phyloP scores from a whole-genome alignment of 768 basidiomycete species.

The Phaeotremella skinneri region DNA sequence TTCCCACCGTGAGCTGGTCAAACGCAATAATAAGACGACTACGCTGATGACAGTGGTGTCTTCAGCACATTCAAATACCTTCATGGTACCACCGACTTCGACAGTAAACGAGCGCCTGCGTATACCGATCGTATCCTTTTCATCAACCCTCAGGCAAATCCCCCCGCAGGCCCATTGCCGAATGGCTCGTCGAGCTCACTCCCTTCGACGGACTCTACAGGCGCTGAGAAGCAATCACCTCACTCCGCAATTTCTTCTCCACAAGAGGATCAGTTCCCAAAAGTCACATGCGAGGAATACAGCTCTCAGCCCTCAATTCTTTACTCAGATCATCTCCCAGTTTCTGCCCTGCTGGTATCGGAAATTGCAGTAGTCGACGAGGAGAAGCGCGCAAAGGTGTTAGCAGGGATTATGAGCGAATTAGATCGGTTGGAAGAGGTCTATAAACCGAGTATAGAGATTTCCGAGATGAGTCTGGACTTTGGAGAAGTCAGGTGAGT shows the following conservation, averaged over 20 bases:
- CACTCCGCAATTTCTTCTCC: background rate
- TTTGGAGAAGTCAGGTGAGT: slow-evolving; percentile 37
- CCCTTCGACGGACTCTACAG: no score
- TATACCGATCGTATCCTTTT: slow-evolving; percentile 49
- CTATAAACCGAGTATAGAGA: slow-evolving; percentile 31
- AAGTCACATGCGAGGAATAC: slow-evolving; percentile 16
- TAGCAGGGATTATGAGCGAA: slow-evolving; percentile 23
- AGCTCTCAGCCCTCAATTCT: slow-evolving; percentile 29
- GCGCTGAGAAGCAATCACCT: background rate
- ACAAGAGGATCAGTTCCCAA: background rate
- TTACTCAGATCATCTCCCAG: slow-evolving; percentile 46
- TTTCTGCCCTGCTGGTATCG: slow-evolving; percentile 18
- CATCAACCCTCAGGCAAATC: slow-evolving; percentile 8
- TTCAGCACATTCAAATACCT: slow-evolving; percentile 46
- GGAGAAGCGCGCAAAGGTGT: slow-evolving; percentile 21
- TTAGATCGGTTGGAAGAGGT: slow-evolving; percentile 39
- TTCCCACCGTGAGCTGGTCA: slow-evolving; percentile 39
- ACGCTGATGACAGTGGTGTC: slow-evolving; percentile 3
- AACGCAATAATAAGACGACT: background rate
- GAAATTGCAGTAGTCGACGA: slow-evolving; percentile 32
- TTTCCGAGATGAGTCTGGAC: slow-evolving; percentile 28
- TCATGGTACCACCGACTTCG: slow-evolving; percentile 37
- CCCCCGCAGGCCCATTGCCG: slow-evolving; percentile 1
- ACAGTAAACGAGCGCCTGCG: slow-evolving; percentile 42
- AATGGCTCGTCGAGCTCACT: no score